Percentiles rank a stretch among this genome's conserved stretches.
phyloP scores from a whole-genome alignment of 768 basidiomycete species.

The Leccinum disarticulatum region DNA sequence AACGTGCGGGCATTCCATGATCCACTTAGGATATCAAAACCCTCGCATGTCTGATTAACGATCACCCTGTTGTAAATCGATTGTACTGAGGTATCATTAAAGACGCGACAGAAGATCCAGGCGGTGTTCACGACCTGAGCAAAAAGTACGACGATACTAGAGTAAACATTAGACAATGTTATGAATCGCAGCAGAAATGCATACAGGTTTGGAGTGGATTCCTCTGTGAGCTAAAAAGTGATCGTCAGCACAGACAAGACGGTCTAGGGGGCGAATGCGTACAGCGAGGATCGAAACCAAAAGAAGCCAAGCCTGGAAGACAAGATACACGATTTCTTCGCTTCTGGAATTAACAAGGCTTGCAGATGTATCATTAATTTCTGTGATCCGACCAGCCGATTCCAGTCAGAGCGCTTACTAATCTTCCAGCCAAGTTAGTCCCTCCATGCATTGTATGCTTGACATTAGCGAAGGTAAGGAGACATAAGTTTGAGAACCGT shows the following conservation, averaged over 20 bases:
- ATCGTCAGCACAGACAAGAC: not conserved
- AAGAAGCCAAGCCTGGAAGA: conserved; percentile 50
- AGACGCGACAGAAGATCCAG: conserved; percentile 48
- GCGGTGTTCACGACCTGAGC: conserved; percentile 47
- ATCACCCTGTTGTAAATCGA: conserved; percentile 36
- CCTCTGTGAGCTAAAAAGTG: conserved; percentile 42
- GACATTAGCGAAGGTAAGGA: not conserved
- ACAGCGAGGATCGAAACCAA: conserved; percentile 47
- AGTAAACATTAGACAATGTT: not conserved
- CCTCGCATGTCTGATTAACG: conserved; percentile 39
- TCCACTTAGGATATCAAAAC: conserved; percentile 39
- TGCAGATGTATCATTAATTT: not conserved
- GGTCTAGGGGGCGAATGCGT: conserved; percentile 13
- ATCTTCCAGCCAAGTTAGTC: conserved; percentile 46
- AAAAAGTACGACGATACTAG: conserved; percentile 37
- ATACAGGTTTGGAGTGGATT: conserved; percentile 52
- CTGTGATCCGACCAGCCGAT: not conserved
- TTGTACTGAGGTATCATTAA: conserved; percentile 32
- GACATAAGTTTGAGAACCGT: not conserved
- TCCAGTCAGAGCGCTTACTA: conserved; percentile 34
- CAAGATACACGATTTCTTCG: conserved; percentile 47
- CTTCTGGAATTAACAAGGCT: conserved; percentile 35
- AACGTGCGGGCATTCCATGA: conserved; percentile 40
- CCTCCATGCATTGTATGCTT: conserved; percentile 38
- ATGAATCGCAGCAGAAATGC: conserved; percentile 6